Percentiles rank a stretch among this genome's conserved stretches.
Conservation (phyloP, 164 flowering plant genomes). For the Umbilicus rupestris region DNA sequence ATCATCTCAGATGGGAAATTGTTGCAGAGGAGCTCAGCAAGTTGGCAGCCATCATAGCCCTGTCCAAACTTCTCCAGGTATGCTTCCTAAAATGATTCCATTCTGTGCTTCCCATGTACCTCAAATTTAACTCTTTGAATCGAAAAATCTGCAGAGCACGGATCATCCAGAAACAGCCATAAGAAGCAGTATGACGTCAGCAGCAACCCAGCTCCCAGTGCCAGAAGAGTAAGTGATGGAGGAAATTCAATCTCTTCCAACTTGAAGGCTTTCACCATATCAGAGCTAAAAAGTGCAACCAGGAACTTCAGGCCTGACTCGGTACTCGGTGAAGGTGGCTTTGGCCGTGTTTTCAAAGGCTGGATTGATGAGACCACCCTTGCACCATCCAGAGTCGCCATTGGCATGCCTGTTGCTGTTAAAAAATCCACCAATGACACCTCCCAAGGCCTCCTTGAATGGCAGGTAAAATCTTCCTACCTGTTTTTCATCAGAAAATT, state of each 20-base stretch:
- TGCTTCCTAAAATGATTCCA: no score
- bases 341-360: slow-evolving; percentile 54
- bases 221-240: not conserved
- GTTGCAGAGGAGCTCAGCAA: slow-evolving; percentile 10
- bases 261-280: slow-evolving; percentile 22
- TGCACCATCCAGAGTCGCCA: slow-evolving; percentile 35
- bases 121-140: no score
- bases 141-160: not conserved
- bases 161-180: not conserved
- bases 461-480: slow-evolving; percentile 41
- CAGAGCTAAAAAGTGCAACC: slow-evolving; percentile 43
- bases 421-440: slow-evolving; percentile 45
- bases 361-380: slow-evolving; percentile 39
- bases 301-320: slow-evolving; percentile 47
- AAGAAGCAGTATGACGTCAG: not conserved
- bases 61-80: slow-evolving; percentile 14
- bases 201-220: not conserved
- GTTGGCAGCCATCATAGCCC: slow-evolving; percentile 14
- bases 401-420: slow-evolving; percentile 51
- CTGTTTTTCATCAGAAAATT: no score
- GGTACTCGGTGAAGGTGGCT: slow-evolving; percentile 51
- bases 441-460: slow-evolving; percentile 39
- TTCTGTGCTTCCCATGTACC: no score
- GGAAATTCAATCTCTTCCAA: slow-evolving; percentile 2
- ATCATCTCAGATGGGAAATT: slow-evolving; percentile 17